Base-by-base conservation (phyloP, 805 yeast genomes). In the Metschnikowia reukaufii region DNA sequence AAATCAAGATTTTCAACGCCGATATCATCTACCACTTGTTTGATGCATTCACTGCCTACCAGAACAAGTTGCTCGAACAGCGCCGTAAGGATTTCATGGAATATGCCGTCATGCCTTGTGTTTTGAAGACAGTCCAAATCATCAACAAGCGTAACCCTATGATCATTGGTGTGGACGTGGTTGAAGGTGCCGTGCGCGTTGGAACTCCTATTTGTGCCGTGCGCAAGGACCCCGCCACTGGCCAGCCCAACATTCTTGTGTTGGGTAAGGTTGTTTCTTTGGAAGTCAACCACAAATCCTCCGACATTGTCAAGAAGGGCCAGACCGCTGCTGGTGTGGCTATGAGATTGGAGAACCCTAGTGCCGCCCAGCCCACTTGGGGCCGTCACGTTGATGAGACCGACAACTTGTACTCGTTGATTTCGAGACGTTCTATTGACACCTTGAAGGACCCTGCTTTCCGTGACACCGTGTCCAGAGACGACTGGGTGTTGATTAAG, bases 251-350 rank as follows among this genome's bases (percentile, higher is more conserved):
- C 54, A 75, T 85, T 44, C 73, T 86, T 57, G 74, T 89, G 49
- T 74, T 94, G 48, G 99, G 99, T 70, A 86, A 81, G 61, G 97
- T 94, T 45, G 83, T 76, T 16, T 88, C 97, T n/a, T 76, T 94
- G 66, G 98, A 94, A 73, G 96, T 94, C 43, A 95, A 92, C 72
- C 99, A 94, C 74, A 88, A 88, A 69, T 72, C 96, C 30, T 77
- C 75, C 23, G 87, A 81, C 47, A 68, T 74, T 25, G 96, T 91
- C 39, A 87, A 89, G 74, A 94, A 88, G 78, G 97, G 97, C 38
- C 96, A 88, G 70, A 88, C 98, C 10, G 81, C 86, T 58, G 97
- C 96, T 21, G 99, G 99, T 81, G 98, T 92, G 54, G 99, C 99
- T 52, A 88, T 94, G 86, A 84, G 99, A 76, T 78, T 94, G 62